phyloP scores from a whole-genome alignment of 192 early-diverging fungal genomes.

The Rhizophagus prolifer region DNA sequence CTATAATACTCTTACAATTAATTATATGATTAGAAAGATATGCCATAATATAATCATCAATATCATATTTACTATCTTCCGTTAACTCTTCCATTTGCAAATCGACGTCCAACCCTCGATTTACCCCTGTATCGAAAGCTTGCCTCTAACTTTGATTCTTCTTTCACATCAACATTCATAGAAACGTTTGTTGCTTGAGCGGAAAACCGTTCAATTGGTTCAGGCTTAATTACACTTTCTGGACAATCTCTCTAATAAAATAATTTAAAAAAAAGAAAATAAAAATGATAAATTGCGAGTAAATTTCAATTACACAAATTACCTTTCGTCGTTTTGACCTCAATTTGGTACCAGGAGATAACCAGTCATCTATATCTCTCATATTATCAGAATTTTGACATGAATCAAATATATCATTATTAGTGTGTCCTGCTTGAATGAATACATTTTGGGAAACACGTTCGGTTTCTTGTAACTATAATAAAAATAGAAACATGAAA shows the following conservation, averaged over 20 bases:
- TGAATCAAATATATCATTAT: background rate
- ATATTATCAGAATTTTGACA: background rate
- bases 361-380: conserved; percentile 7
- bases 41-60: too few species aligned
- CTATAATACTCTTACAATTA: too few species aligned
- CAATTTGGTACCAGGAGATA: background rate
- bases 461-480: background rate
- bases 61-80: background rate
- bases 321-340: conserved; percentile 15
- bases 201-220: background rate
- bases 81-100: background rate
- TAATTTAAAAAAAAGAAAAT: background rate
- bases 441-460: background rate
- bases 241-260: background rate
- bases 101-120: background rate
- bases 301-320: background rate
- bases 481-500: background rate
- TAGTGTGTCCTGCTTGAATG: background rate
- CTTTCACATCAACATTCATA: background rate
- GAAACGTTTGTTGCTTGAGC: background rate
- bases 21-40: too few species aligned
- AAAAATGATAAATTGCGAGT: background rate
- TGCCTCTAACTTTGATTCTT: background rate
- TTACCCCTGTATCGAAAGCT: background rate
- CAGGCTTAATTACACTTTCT: background rate